phyloP scores from a whole-genome alignment of 75 land plant species.

The Cunninghamia lanceolata region DNA sequence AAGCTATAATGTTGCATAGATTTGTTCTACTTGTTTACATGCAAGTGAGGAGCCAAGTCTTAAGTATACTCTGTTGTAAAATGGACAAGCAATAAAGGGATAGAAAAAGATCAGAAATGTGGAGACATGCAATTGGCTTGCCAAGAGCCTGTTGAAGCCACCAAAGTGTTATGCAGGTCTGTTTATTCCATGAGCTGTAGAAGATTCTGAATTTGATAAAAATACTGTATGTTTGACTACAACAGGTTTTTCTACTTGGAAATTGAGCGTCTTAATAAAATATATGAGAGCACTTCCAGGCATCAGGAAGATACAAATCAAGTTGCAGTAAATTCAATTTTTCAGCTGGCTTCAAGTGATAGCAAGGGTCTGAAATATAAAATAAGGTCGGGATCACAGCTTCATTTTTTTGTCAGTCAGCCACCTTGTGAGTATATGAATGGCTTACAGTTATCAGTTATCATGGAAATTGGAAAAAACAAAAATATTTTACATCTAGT shows the following conservation, averaged over 20 bases:
- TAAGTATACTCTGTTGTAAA: neutral
- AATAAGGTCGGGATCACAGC: slow-evolving; percentile 46
- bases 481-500: neutral
- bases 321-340: slow-evolving; percentile 15
- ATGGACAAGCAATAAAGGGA: neutral
- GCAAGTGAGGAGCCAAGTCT: neutral
- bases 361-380: slow-evolving; percentile 25
- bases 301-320: slow-evolving; percentile 8
- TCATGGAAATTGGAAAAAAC: neutral
- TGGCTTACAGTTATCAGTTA: neutral
- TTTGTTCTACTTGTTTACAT: neutral
- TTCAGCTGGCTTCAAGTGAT: slow-evolving; percentile 24
- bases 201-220: slow-evolving; percentile 2
- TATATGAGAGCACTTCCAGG: neutral
- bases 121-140: slow-evolving; percentile 1
- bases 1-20: neutral
- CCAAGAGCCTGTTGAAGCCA: neutral
- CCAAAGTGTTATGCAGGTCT: neutral
- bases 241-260: slow-evolving; percentile 76
- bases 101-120: neutral
- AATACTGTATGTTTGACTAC: slow-evolving; percentile 6
- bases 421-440: slow-evolving; percentile 64
- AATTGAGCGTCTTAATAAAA: slow-evolving; percentile 34
- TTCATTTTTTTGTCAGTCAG: slow-evolving; percentile 88
- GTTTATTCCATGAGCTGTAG: neutral